Percentiles rank a stretch among this genome's conserved stretches.
These are phyloP conservation scores for Triticum urartu DNA, from an alignment of 176 grass and related monocot genomes.

Conservation along the genomic window DNA sequence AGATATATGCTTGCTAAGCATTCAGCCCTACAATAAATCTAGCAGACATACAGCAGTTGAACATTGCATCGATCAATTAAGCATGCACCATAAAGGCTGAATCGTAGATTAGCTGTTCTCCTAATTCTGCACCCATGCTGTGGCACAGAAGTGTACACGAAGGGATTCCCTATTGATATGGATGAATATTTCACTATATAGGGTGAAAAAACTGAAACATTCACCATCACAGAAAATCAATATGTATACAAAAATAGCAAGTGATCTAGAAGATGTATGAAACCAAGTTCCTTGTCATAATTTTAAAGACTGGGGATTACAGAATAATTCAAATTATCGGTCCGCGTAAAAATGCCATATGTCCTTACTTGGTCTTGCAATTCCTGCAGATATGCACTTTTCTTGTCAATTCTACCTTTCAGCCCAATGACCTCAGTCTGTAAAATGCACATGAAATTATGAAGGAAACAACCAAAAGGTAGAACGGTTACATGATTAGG, in stretches of 20 bases:
- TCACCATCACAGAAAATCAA: background rate
- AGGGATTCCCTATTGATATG: background rate
- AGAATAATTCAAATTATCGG: slow-evolving; percentile 2
- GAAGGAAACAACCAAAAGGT: slow-evolving; percentile 12
- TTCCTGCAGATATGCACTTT: slow-evolving; percentile 90
- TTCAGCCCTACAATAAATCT: background rate
- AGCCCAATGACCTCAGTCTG: slow-evolving; percentile 65
- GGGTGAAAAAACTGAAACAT: background rate
- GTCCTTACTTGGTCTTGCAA: slow-evolving; percentile 89
- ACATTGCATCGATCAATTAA: background rate
- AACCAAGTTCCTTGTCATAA: background rate
- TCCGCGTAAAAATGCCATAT: background rate
- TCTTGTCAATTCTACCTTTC: slow-evolving; percentile 84
- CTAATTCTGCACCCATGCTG: background rate
- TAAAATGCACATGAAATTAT: slow-evolving; percentile 25
- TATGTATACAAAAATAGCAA: slow-evolving; percentile 5
- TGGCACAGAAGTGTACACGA: slow-evolving; percentile 1
- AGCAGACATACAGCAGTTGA: background rate
- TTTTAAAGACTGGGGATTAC: background rate
- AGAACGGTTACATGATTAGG: slow-evolving; percentile 8
- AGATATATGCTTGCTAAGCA: background rate
- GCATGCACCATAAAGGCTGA: slow-evolving; percentile 1
- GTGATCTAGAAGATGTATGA: background rate
- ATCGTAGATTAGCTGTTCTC: background rate
- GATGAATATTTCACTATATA: slow-evolving; percentile 1